Conservation (phyloP, 805 yeast species). For the Kluyveromyces aestuarii region DNA sequence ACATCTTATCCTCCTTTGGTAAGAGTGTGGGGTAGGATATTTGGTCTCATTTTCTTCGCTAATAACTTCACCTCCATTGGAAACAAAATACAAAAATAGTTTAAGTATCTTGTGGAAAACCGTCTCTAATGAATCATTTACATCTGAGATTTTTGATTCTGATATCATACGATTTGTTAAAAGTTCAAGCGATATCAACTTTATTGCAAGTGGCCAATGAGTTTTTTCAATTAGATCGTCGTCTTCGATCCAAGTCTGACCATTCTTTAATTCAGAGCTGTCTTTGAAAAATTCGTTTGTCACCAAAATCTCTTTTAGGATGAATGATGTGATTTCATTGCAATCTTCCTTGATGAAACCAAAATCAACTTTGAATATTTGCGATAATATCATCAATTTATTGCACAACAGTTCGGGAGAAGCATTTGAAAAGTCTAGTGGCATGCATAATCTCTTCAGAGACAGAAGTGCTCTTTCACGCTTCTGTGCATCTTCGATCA, state of each 20-base stretch:
- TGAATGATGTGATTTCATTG: conserved; percentile 46
- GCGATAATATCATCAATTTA: conserved; percentile 41
- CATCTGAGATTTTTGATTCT: conserved; percentile 14
- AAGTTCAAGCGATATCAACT: conserved; percentile 43
- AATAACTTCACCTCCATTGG: conserved; percentile 72
- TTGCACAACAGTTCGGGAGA: conserved; percentile 43
- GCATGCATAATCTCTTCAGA: background rate
- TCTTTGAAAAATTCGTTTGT: conserved; percentile 36
- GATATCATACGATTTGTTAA: conserved; percentile 51
- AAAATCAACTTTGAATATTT: conserved; percentile 43
- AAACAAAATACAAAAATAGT: conserved; percentile 54
- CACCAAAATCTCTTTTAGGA: conserved; percentile 55
- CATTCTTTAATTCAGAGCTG: conserved; percentile 10
- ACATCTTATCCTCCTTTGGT: conserved; percentile 53
- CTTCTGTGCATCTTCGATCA: conserved; percentile 36
- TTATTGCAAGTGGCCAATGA: conserved; percentile 35
- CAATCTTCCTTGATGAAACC: conserved; percentile 42
- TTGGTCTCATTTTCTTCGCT: conserved; percentile 31
- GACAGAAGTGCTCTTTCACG: conserved; percentile 18
- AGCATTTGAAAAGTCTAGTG: conserved; percentile 19
- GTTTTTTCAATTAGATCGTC: conserved; percentile 28
- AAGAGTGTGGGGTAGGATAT: conserved; percentile 54
- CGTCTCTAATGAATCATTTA: conserved; percentile 33
- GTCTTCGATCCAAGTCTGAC: conserved; percentile 40
- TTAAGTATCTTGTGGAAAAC: conserved; percentile 58